Evolutionary conservation across 1,139 yeast genomes (phyloP).

Genomic region (Hemisphaericaspora xylofermentans): DNA sequence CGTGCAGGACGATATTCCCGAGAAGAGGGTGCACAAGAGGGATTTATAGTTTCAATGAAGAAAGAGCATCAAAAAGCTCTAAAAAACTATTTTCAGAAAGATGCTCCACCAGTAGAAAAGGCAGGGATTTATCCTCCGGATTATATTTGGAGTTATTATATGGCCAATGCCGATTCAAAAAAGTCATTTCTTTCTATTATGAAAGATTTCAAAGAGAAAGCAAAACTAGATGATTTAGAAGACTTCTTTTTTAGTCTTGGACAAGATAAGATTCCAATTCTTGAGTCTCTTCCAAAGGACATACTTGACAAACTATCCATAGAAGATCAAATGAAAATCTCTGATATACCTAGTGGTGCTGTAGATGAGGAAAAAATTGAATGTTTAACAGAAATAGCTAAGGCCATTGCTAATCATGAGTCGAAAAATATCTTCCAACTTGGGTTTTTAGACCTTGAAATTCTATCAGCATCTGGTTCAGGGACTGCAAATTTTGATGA

Average conservation of each 20-base stretch:
- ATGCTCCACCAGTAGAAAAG: slow-evolving; percentile 44
- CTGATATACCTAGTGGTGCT: slow-evolving; percentile 56
- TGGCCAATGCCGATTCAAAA: slow-evolving; percentile 46
- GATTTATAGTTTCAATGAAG: slow-evolving; percentile 60
- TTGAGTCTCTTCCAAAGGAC: slow-evolving; percentile 44
- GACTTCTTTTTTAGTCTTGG: slow-evolving; percentile 45
- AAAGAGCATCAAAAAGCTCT: slow-evolving; percentile 44
- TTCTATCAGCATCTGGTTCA: slow-evolving; percentile 25
- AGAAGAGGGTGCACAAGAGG: slow-evolving; percentile 44
- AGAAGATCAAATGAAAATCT: slow-evolving; percentile 57
- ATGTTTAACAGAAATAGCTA: neutral
- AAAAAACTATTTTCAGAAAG: slow-evolving; percentile 43
- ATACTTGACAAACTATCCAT: slow-evolving; percentile 28
- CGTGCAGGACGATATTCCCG: slow-evolving; percentile 81
- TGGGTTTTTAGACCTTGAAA: slow-evolving; percentile 33
- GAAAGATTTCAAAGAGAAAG: slow-evolving; percentile 45
- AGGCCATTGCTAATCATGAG: slow-evolving; percentile 31
- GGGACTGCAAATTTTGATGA: slow-evolving; percentile 20
- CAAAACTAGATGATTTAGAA: slow-evolving; percentile 20
- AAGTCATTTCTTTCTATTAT: slow-evolving; percentile 47
- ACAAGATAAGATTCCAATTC: slow-evolving; percentile 41
- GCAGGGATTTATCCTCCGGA: slow-evolving; percentile 76
- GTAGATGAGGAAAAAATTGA: neutral
- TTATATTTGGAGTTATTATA: slow-evolving; percentile 57
- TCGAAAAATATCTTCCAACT: slow-evolving; percentile 47